These are phyloP conservation scores for Aspergillus floridensis DNA, from an alignment of 2,329 filamentous ascomycete genomes.

Conservation along the genomic window DNA sequence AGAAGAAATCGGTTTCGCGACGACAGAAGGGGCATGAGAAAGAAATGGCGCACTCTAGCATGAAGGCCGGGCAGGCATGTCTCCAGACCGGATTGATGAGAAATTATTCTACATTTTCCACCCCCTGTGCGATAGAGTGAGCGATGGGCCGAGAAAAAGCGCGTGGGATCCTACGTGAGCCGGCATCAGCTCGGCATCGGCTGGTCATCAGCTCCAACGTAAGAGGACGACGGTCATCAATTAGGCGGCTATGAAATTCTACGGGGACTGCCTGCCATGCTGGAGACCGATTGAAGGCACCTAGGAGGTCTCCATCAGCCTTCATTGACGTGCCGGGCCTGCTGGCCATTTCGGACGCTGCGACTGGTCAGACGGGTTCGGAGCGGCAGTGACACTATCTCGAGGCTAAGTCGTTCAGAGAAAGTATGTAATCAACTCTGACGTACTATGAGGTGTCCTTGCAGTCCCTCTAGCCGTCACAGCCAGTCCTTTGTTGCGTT, in stretches of 20 bases:
- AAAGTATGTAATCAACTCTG: constrained; percentile 19
- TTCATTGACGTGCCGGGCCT: constrained; percentile 15
- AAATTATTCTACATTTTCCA: constrained; percentile 17
- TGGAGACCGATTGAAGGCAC: constrained; percentile 3
- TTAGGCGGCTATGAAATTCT: constrained; percentile 13
- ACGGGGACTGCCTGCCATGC: constrained; percentile 5
- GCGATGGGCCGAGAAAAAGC: constrained; percentile 9
- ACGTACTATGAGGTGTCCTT: constrained; percentile 23
- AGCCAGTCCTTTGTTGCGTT: constrained; percentile 13
- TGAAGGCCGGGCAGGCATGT: constrained; percentile 10
- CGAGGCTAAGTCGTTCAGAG: constrained; percentile 15
- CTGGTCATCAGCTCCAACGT: constrained; percentile 20
- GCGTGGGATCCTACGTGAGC: constrained; percentile 23
- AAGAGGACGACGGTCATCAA: constrained; percentile 8
- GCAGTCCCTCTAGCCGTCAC: constrained; percentile 6
- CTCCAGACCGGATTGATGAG: constrained; percentile 15
- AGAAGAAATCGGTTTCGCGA: constrained; percentile 6
- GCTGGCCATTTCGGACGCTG: constrained; percentile 13
- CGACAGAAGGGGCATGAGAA: constrained; percentile 11
- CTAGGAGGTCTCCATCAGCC: constrained; percentile 10
- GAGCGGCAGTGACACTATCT: constrained; percentile 15
- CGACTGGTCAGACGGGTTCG: constrained; percentile 17
- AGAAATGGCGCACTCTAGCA: constrained; percentile 16
- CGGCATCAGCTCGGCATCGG: constrained; percentile 16
- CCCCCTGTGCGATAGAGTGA: constrained; percentile 18